These are phyloP conservation scores for Metschnikowia hibisci DNA, from an alignment of 805 yeast species.

Conservation along the genomic window DNA sequence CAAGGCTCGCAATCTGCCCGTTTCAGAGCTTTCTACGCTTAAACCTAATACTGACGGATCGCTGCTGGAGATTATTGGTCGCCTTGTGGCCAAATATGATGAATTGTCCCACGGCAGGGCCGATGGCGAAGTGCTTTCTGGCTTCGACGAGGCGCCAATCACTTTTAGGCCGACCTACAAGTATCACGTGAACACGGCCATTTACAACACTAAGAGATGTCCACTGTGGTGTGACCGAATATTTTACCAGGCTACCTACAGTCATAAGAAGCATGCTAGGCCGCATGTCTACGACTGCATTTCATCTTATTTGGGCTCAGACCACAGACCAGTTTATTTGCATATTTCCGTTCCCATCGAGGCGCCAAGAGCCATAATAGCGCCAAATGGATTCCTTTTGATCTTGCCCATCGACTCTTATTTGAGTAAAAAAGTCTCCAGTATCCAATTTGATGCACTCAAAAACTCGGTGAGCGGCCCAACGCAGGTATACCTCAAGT, in stretches of 20 bases:
- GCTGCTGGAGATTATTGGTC: conserved; percentile 12
- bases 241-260: conserved; percentile 48
- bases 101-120: conserved; percentile 45
- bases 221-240: conserved; percentile 95
- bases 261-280: conserved; percentile 17
- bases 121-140: conserved; percentile 48
- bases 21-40: conserved; percentile 22
- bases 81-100: conserved; percentile 37
- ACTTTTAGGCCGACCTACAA: conserved; percentile 80
- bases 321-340: conserved; percentile 76
- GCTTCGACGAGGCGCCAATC: conserved; percentile 65
- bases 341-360: conserved; percentile 44
- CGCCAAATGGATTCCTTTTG: conserved; percentile 15
- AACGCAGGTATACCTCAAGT: conserved; percentile 35
- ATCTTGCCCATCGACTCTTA: conserved; percentile 12
- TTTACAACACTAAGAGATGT: conserved; percentile 53
- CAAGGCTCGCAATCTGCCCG: conserved; percentile 9
- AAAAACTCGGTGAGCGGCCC: conserved; percentile 34
- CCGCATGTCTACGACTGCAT: conserved; percentile 49
- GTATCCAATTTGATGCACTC: conserved; percentile 9
- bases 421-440: conserved; percentile 6
- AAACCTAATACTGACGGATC: conserved; percentile 21
- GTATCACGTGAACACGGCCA: conserved; percentile 47
- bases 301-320: conserved; percentile 51
- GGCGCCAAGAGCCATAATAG: conserved; percentile 28